These are phyloP conservation scores for Chrysoporthe austroafricana DNA, from an alignment of 2,329 filamentous ascomycete genomes.

Conservation along the genomic window DNA sequence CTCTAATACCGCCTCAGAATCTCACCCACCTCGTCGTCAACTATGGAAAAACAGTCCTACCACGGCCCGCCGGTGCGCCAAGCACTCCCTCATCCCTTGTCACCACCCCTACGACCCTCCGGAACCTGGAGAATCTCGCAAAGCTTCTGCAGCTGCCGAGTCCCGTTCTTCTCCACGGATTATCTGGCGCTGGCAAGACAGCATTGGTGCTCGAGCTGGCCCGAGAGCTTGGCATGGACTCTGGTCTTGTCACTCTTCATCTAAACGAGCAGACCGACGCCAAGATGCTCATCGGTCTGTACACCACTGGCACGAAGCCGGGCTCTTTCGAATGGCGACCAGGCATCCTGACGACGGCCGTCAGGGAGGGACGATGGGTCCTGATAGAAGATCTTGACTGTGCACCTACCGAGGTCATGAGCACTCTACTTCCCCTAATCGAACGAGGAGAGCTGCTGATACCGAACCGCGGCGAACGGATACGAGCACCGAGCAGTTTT, in stretches of 20 bases:
- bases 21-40: slow-evolving; percentile 66
- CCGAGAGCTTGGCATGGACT: slow-evolving; percentile 75
- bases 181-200: slow-evolving; percentile 90
- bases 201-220: slow-evolving; percentile 82
- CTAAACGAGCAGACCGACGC: slow-evolving; percentile 98
- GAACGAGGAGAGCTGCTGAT: slow-evolving; percentile 91
- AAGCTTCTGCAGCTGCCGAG: slow-evolving; percentile 66
- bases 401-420: slow-evolving; percentile 92
- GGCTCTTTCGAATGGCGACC: slow-evolving; percentile 92
- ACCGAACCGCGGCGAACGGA: slow-evolving; percentile 82
- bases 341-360: slow-evolving; percentile 90
- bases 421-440: slow-evolving; percentile 87
- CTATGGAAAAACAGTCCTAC: slow-evolving; percentile 70
- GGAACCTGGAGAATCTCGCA: slow-evolving; percentile 74
- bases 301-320: slow-evolving; percentile 84
- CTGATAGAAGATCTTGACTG: slow-evolving; percentile 96
- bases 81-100: slow-evolving; percentile 59
- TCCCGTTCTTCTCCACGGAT: slow-evolving; percentile 80
- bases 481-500: slow-evolving; percentile 83
- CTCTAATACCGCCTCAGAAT: slow-evolving; percentile 37
- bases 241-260: slow-evolving; percentile 89
- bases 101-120: slow-evolving; percentile 71
- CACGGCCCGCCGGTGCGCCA: slow-evolving; percentile 58
- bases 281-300: slow-evolving; percentile 93
- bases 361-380: slow-evolving; percentile 93